A percentile compares a stretch with the other conserved stretches of the same genome.
Evolutionary conservation across 331 rosid species (phyloP).

Genomic region (Prunus yedoensis): DNA sequence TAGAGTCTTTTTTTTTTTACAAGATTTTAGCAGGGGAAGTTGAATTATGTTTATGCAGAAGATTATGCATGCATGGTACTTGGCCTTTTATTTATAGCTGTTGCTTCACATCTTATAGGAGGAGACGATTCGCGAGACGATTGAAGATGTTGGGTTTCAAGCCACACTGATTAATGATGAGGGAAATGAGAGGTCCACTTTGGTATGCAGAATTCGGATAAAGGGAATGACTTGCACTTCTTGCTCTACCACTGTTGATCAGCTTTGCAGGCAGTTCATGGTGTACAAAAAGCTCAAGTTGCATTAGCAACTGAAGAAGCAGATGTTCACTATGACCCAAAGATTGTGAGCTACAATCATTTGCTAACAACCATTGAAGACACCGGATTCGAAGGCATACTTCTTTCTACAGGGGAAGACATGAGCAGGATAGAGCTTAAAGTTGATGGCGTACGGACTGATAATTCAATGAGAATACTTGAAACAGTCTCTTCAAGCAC

Average conservation of each 20-base stretch:
- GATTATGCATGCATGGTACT: neutral
- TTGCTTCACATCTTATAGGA: constrained; percentile 34
- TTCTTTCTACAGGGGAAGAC: constrained; percentile 56
- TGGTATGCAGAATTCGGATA: constrained; percentile 56
- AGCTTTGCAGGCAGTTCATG: constrained; percentile 45
- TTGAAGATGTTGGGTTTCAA: constrained; percentile 79
- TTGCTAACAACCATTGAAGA: constrained; percentile 47
- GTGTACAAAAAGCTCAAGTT: constrained; percentile 61
- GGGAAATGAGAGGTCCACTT: constrained; percentile 31
- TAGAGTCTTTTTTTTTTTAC: too few relatives aligned
- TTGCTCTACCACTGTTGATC: constrained; percentile 64
- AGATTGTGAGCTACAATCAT: constrained; percentile 38
- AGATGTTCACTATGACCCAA: constrained; percentile 60
- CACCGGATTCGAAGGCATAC: constrained; percentile 60
- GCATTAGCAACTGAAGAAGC: constrained; percentile 89
- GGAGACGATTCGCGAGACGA: constrained; percentile 69
- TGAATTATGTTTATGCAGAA: neutral
- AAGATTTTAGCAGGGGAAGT: neutral
- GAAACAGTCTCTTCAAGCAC: constrained; percentile 57
- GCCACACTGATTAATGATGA: constrained; percentile 47
- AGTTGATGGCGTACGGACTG: constrained; percentile 48
- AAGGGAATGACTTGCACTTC: constrained; percentile 84
- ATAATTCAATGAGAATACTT: constrained; percentile 36
- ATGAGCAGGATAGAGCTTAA: constrained; percentile 64
- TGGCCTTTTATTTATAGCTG: neutral